Conservation (phyloP, 805 yeast genomes). For the Ogataea paradorogensis region DNA sequence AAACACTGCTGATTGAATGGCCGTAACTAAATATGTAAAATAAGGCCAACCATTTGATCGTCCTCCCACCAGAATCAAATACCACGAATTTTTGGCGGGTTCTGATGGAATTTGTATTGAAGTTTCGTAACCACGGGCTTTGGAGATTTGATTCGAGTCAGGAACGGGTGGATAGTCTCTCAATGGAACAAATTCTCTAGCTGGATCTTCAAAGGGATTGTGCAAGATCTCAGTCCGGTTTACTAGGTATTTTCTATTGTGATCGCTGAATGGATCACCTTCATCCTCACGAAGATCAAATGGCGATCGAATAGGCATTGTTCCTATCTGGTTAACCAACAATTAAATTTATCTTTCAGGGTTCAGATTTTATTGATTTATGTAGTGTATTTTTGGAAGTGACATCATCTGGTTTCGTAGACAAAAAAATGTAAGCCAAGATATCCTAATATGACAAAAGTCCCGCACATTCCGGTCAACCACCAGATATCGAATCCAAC, state of each 20-base stretch:
- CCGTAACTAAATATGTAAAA: constrained; percentile 36
- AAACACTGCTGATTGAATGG: constrained; percentile 53
- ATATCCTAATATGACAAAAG: constrained; percentile 70
- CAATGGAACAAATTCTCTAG: neutral
- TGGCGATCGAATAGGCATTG: neutral
- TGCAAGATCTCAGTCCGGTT: neutral
- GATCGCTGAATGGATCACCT: constrained; percentile 11
- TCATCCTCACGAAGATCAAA: constrained; percentile 4
- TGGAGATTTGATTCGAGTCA: neutral
- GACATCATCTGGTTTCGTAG: constrained; percentile 61
- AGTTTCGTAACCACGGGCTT: neutral
- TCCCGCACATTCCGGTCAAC: constrained; percentile 53
- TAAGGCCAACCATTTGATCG: constrained; percentile 25
- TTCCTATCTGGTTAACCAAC: neutral
- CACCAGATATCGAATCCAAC: constrained; percentile 62
- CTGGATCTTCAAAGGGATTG: constrained; percentile 2
- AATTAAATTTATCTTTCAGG: neutral
- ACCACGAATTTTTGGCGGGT: neutral
- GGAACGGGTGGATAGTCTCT: constrained; percentile 4
- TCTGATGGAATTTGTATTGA: neutral
- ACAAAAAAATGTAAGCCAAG: constrained; percentile 68
- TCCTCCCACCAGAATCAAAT: constrained; percentile 16
- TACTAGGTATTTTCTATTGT: neutral
- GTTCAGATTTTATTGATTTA: constrained; percentile 3
- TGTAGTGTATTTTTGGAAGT: neutral